Base-by-base conservation (phyloP, 495 filamentous ascomycete species). In the Talaromyces adpressus region DNA sequence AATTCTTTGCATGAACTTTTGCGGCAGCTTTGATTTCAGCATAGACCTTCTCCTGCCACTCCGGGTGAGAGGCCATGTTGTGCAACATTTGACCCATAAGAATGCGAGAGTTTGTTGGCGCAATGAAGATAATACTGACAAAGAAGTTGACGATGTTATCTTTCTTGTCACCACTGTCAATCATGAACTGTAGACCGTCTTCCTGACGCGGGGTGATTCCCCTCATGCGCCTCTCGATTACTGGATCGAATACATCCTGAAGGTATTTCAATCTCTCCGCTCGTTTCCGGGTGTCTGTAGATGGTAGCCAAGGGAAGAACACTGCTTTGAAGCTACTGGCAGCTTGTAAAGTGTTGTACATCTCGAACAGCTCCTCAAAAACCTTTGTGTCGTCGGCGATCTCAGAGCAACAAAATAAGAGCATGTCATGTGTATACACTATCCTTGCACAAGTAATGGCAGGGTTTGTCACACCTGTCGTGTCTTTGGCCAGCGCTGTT, bases 91-190 rank as follows among this genome's bases (percentile, higher is more conserved):
- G 76, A 6, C 73, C 75, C 6, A 75, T 72, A 58, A 78, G 79
- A 66, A 80, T 74, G 36, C 80, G 79, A 59, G 68, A 77, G 70
- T 81, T 82, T 6, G 75, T 66, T 34, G 74, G 74, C 25, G 80
- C 59, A 29, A 80, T 65, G 65, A 81, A 79, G 67, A 77, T 29
- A 3, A 57, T 12, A 18, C 53, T 56, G 32, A 66, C 56, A 6
- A 32, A 11, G 41, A 45, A 20, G 30, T 65, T 65, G 34, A 79
- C 66, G 56, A 81, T 75, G 22, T 73, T 64, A 11, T 54, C 57
- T 16, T 70, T 69, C 18, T 57, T 65, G 25, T 77, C 73, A 16
- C 73, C 76, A 16, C 66, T 56, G 52, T 83, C 80, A 0, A 82
- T 67, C 32, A 82, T 58, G 39, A 68, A 75, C 66, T 82, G 80